Evolutionary conservation across 495 filamentous ascomycete species (phyloP).

Genomic region (Talaromyces adpressus): DNA sequence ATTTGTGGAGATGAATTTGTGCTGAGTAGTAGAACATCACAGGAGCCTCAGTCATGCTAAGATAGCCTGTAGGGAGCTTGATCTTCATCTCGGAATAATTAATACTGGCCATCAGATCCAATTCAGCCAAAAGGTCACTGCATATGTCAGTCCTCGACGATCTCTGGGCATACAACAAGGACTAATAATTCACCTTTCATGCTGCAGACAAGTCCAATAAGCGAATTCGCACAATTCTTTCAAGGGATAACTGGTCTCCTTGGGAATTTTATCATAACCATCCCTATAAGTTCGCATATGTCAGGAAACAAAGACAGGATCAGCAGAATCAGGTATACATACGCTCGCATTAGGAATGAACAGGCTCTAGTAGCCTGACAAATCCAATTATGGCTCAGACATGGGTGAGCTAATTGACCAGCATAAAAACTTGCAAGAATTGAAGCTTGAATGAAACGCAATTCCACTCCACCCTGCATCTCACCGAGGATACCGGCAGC

Average conservation of each 20-base stretch:
- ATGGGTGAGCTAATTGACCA: conserved; percentile 76
- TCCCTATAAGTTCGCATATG: conserved; percentile 4
- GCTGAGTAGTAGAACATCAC: conserved; percentile 77
- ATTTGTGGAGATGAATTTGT: conserved; percentile 78
- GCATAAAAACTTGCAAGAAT: conserved; percentile 84
- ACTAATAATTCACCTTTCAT: conserved; percentile 63
- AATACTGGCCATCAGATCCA: conserved; percentile 72
- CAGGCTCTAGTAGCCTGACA: conserved; percentile 67
- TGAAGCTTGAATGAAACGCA: conserved; percentile 77
- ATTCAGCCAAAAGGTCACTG: conserved; percentile 87
- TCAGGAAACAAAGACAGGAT: background rate
- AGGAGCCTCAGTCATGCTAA: conserved; percentile 21
- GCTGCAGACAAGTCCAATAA: conserved; percentile 90
- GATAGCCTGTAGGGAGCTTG: conserved; percentile 46
- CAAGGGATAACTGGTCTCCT: background rate
- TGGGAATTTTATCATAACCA: conserved; percentile 19
- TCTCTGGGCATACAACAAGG: background rate
- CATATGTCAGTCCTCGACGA: background rate
- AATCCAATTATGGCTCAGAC: conserved; percentile 90
- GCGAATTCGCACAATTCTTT: conserved; percentile 59
- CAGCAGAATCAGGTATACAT: conserved; percentile 11
- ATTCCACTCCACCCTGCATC: conserved; percentile 65
- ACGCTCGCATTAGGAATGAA: conserved; percentile 70
- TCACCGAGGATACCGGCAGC: conserved; percentile 80
- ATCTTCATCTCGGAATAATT: conserved; percentile 65